These are phyloP conservation scores for Austroboletus novae-zelandiae DNA, from an alignment of 1,284 basidiomycete species.

Conservation along the genomic window DNA sequence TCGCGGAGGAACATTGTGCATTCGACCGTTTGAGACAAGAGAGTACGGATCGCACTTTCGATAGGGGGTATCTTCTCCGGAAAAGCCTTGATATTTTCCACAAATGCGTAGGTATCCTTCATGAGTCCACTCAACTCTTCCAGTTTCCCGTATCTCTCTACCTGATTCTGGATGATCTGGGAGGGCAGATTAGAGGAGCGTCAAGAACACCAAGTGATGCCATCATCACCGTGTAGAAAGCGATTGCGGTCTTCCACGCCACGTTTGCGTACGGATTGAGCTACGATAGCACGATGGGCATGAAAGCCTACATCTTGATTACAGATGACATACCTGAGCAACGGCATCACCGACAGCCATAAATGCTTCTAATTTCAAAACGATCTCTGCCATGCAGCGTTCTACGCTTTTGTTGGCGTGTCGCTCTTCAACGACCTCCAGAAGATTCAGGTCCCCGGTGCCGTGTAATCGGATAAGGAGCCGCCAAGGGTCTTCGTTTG, in stretches of 20 bases:
- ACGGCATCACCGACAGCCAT: slow-evolving; percentile 23
- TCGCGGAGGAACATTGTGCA: slow-evolving; percentile 35
- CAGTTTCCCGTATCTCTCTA: slow-evolving; percentile 23
- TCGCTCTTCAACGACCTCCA: not conserved
- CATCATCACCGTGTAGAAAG: slow-evolving; percentile 25
- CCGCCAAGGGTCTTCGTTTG: slow-evolving; percentile 8
- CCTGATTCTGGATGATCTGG: slow-evolving; percentile 29
- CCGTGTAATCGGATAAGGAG: slow-evolving; percentile 24
- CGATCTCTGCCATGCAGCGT: slow-evolving; percentile 21
- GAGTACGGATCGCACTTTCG: slow-evolving; percentile 24
- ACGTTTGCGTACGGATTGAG: slow-evolving; percentile 25
- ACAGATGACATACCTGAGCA: slow-evolving; percentile 15
- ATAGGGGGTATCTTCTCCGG: slow-evolving; percentile 28
- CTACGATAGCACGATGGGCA: slow-evolving; percentile 3
- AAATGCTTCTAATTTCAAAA: slow-evolving; percentile 24
- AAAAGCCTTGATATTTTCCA: slow-evolving; percentile 28
- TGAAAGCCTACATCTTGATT: not conserved
- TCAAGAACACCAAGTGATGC: not conserved
- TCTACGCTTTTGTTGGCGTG: slow-evolving; percentile 4
- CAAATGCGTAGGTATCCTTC: slow-evolving; percentile 31
- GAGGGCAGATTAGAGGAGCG: slow-evolving; percentile 7
- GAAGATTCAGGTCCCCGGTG: not conserved
- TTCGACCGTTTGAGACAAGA: slow-evolving; percentile 34
- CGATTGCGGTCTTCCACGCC: slow-evolving; percentile 25
- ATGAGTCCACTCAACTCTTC: slow-evolving; percentile 26